Conservation (phyloP, 768 basidiomycete genomes). For the Hypholoma sublateritium region DNA sequence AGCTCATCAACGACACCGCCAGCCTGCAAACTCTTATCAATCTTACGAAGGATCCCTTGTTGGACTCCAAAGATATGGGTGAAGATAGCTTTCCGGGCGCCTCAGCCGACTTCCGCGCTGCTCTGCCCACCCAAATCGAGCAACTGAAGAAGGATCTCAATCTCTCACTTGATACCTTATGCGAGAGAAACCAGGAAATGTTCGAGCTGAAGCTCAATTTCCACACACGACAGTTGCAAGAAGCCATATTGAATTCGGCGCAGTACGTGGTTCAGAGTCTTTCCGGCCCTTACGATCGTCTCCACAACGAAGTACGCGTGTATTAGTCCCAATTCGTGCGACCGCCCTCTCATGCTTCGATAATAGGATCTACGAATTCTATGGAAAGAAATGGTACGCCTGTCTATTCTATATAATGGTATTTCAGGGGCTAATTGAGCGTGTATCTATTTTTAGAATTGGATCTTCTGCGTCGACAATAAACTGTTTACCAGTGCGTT, state of each 20-base stretch:
- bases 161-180: slow-evolving; percentile 8
- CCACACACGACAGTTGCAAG: slow-evolving; percentile 7
- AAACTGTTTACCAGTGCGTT: slow-evolving; percentile 19
- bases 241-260: slow-evolving; percentile 9
- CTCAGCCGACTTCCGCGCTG: background rate
- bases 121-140: slow-evolving; percentile 1
- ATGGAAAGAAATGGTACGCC: slow-evolving; percentile 14
- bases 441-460: slow-evolving; percentile 9
- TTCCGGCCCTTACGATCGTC: slow-evolving; percentile 6
- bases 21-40: slow-evolving; percentile 12
- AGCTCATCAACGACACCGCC: slow-evolving; percentile 6
- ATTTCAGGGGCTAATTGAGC: background rate
- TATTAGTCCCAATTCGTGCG: background rate
- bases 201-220: slow-evolving; percentile 8
- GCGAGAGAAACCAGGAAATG: slow-evolving; percentile 5
- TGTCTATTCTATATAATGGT: background rate
- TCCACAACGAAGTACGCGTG: slow-evolving; percentile 1
- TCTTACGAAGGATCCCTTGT: slow-evolving; percentile 11
- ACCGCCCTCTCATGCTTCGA: background rate
- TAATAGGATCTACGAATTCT: slow-evolving; percentile 10
- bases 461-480: slow-evolving; percentile 25
- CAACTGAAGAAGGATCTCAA: slow-evolving; percentile 3
- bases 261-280: slow-evolving; percentile 6
- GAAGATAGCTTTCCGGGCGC: background rate
- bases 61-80: background rate